phyloP scores from a whole-genome alignment of 148 eudicot genomes.

The Diospyros lotus region DNA sequence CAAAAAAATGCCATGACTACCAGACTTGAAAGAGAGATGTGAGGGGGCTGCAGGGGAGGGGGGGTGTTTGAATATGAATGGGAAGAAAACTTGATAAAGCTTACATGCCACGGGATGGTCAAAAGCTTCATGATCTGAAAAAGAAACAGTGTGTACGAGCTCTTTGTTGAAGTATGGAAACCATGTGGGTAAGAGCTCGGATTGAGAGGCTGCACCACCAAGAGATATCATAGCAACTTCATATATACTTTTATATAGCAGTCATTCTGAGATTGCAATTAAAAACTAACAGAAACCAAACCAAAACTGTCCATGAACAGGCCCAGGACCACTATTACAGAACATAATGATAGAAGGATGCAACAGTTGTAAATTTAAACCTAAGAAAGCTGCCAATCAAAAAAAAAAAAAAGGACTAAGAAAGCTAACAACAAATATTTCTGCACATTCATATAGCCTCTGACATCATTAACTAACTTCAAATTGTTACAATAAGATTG shows the following conservation, averaged over 20 bases:
- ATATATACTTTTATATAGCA: background rate
- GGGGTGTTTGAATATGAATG: background rate
- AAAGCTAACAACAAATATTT: background rate
- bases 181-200: constrained; percentile 72
- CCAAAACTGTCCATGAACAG: background rate
- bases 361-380: background rate
- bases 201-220: constrained; percentile 48
- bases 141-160: constrained; percentile 68
- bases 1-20: background rate
- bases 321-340: background rate
- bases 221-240: background rate
- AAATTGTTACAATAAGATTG: background rate
- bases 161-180: constrained; percentile 81
- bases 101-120: constrained; percentile 98
- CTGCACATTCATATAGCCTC: background rate
- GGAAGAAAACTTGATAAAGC: constrained; percentile 14
- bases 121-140: constrained; percentile 96
- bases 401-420: background rate
- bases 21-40: background rate
- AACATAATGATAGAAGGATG: background rate
- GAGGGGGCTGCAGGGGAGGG: too few species aligned
- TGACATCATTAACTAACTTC: background rate
- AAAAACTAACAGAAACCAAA: background rate
- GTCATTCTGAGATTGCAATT: constrained; percentile 2
- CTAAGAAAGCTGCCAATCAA: background rate